phyloP scores from a whole-genome alignment of 495 filamentous ascomycete species.

The Aspergillus incahuasiensis region DNA sequence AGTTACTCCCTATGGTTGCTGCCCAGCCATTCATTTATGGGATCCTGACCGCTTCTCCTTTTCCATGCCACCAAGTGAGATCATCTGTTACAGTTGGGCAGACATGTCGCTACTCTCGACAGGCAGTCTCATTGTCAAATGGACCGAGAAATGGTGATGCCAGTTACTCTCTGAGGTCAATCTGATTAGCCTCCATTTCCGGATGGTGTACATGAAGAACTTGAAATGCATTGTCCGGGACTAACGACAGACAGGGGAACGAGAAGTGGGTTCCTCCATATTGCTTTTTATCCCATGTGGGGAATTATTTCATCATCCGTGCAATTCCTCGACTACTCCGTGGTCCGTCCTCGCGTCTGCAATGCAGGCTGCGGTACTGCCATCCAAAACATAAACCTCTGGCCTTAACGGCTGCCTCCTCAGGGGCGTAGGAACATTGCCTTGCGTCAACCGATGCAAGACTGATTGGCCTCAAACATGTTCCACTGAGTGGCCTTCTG shows the following conservation, averaged over 20 bases:
- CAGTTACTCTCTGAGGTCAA: not conserved
- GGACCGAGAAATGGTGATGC: not conserved
- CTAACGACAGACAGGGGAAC: not conserved
- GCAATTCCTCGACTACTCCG: not conserved
- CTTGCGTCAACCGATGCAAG: not conserved
- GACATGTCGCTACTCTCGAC: conserved; percentile 9
- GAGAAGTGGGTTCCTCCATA: not conserved
- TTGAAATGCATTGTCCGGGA: not conserved
- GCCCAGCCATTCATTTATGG: conserved; percentile 9
- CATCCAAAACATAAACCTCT: not conserved
- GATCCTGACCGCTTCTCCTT: conserved; percentile 22
- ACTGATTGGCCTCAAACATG: not conserved
- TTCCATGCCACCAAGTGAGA: conserved; percentile 7
- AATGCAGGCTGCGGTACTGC: not conserved
- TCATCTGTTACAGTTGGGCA: conserved; percentile 10
- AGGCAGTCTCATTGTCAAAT: conserved; percentile 4
- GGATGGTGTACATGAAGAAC: not conserved
- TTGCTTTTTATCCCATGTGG: conserved; percentile 11
- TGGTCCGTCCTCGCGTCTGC: too few species aligned
- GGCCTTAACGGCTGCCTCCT: conserved; percentile 10
- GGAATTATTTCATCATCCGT: not conserved
- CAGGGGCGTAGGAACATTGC: not conserved
- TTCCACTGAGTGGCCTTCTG: not conserved
- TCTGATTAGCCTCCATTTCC: not conserved
- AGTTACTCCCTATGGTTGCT: conserved; percentile 1